Evolutionary conservation across 176 grass and related monocot genomes (phyloP).

Genomic region (Tillandsia leiboldiana): DNA sequence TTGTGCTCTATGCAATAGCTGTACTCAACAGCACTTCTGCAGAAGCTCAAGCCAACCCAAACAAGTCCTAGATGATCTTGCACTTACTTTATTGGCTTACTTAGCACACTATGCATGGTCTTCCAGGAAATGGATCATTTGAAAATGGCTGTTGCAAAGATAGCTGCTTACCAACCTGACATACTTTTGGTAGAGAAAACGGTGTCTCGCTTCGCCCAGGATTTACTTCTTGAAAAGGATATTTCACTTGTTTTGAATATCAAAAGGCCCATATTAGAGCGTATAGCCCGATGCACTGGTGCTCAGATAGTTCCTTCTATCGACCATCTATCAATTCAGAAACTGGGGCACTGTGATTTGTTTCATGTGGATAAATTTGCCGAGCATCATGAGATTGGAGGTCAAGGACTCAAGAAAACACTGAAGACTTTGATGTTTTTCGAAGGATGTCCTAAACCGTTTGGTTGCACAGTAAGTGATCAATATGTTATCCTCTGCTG

Average conservation of each 20-base stretch:
- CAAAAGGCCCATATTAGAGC: conserved; percentile 70
- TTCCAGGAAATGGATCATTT: conserved; percentile 92
- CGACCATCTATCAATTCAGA: conserved; percentile 60
- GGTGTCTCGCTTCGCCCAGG: conserved; percentile 79
- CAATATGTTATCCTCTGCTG: conserved; percentile 5
- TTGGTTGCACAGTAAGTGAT: conserved; percentile 93
- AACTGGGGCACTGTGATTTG: conserved; percentile 74
- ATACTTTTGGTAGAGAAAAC: conserved; percentile 92
- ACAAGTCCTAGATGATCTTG: background rate
- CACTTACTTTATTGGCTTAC: background rate
- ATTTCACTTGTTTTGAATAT: conserved; percentile 97
- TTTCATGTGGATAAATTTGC: conserved; percentile 88
- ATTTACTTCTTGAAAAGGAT: conserved; percentile 77
- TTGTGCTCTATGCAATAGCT: no score
- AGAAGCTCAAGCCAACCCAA: no score
- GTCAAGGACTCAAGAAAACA: conserved; percentile 46
- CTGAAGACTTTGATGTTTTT: conserved; percentile 92
- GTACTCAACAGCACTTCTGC: no score
- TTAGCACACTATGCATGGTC: no score
- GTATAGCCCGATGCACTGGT: conserved; percentile 76
- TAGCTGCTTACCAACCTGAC: conserved; percentile 77
- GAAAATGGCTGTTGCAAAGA: conserved; percentile 97
- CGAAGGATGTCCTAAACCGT: conserved; percentile 80
- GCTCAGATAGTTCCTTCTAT: conserved; percentile 86
- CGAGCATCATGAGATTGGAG: conserved; percentile 40